phyloP scores from a whole-genome alignment of 108 stramenopile genomes.

The Parietichytrium sp. region DNA sequence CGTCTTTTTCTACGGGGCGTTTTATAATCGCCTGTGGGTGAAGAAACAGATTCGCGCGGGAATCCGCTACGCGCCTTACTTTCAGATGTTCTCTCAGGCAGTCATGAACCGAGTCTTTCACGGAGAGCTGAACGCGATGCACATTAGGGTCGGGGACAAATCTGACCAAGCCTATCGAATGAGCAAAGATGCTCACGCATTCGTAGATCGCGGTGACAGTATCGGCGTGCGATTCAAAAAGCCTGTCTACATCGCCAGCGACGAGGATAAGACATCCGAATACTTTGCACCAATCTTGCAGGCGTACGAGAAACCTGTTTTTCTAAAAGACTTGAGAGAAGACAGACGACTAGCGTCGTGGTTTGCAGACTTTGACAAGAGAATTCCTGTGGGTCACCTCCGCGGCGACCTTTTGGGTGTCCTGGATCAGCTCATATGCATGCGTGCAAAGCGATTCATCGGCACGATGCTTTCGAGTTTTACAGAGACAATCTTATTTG shows the following conservation, averaged over 20 bases:
- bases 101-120: too few relatives aligned
- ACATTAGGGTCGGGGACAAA: too few relatives aligned
- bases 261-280: not conserved
- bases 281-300: not conserved
- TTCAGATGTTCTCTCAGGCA: not conserved
- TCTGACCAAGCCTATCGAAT: too few relatives aligned
- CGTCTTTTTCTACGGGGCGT: too few relatives aligned
- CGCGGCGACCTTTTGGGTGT: not conserved
- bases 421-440: slow-evolving; percentile 34
- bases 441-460: not conserved
- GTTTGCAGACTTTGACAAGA: not conserved
- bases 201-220: too few relatives aligned
- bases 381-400: not conserved
- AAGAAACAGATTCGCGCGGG: too few relatives aligned
- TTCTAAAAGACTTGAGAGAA: not conserved
- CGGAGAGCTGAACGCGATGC: too few relatives aligned
- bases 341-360: not conserved
- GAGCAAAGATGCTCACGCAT: too few relatives aligned
- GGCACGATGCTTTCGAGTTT: not conserved
- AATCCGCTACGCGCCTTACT: slow-evolving; percentile 8
- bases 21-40: too few relatives aligned
- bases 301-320: not conserved
- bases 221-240: too few relatives aligned
- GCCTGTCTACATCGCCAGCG: slow-evolving; percentile 1
- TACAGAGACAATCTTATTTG: not conserved